Evolutionary conservation across 306 rosid genomes (phyloP), one percentile per base, ranked within the genome.

Genomic region (Hippophae rhamnoides): DNA sequence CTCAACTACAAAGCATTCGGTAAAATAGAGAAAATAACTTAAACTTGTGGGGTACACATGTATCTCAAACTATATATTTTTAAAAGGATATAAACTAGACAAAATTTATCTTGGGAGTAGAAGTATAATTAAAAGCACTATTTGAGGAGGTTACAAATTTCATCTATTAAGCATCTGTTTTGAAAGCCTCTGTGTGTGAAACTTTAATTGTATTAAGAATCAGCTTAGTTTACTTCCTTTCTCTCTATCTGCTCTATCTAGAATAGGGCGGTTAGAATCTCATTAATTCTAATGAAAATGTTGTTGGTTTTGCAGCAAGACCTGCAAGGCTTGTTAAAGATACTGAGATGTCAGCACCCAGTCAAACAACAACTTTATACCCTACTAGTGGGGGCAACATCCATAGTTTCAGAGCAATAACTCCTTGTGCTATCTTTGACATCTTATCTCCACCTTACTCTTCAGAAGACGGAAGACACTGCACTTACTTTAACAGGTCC

Each of bases 361-460:
- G 61, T 69, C 87, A 90, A 5, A 79, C 97, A 13, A 88, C 99
- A 31, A 57, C 84, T 68, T 93, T 93, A 53, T 88, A 86, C 69
- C 99, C 99, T 6, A 78, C 84, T 18, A 81, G 75, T 52, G 99
- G 99, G 54, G 99, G 99, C 73, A 88, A 93, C 69, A 84, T 93
- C 64, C 99, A 93, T 74, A 76, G 80, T 73, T 93, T 93, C 69
- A 74, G 73, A 78, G 99, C 99, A 14, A 38, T 78, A 56, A 88
- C 97, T 56, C 99, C 97, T 5, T 93, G 99, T 41, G 99, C 99
- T n/a, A 67, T 93, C 72, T 81, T 93, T 44, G 99, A 93, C 77
- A 81, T 93, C 69, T 64, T 88, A 41, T 70, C 94, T 52, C 99
- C 99, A 0, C 99, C 99, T 56, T 93, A 93, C 74, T 86, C 95